These are phyloP conservation scores for Serendipita vermifera DNA, from an alignment of 768 basidiomycete genomes.

Conservation along the genomic window DNA sequence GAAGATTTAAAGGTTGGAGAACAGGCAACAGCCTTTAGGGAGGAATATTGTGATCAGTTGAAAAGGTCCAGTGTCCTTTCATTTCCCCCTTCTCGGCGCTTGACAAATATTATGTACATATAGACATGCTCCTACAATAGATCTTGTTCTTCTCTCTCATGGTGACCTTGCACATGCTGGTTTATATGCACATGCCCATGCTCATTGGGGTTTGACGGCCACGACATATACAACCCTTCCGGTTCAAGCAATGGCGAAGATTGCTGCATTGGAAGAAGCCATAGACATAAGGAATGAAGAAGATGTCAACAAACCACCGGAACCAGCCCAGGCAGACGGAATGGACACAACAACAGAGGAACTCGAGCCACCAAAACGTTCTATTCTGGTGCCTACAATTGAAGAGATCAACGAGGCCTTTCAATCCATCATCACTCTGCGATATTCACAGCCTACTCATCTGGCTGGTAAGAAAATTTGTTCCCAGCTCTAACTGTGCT, in stretches of 20 bases:
- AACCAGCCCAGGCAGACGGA: background rate
- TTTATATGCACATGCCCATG: constrained; percentile 83
- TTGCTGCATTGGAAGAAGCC: constrained; percentile 79
- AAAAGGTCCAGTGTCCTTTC: background rate
- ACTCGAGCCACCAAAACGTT: background rate
- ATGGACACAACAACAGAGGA: background rate
- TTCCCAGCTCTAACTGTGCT: background rate
- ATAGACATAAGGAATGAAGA: constrained; percentile 70
- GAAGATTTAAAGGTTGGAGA: constrained; percentile 22
- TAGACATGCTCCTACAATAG: constrained; percentile 67
- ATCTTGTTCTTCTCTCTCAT: constrained; percentile 88
- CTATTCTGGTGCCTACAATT: constrained; percentile 45
- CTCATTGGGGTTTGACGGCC: constrained; percentile 75
- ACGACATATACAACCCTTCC: constrained; percentile 91
- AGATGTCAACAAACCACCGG: constrained; percentile 39
- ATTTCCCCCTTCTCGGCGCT: background rate
- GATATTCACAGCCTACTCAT: constrained; percentile 92
- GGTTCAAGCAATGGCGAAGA: constrained; percentile 88
- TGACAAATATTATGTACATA: background rate
- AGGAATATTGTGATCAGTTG: background rate
- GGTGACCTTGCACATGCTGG: constrained; percentile 83
- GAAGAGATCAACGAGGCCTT: constrained; percentile 89
- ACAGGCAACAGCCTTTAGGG: constrained; percentile 36
- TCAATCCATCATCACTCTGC: constrained; percentile 77
- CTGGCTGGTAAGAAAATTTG: constrained; percentile 54